Conservation (phyloP, 768 basidiomycete genomes). For the Boletus insuetus region DNA sequence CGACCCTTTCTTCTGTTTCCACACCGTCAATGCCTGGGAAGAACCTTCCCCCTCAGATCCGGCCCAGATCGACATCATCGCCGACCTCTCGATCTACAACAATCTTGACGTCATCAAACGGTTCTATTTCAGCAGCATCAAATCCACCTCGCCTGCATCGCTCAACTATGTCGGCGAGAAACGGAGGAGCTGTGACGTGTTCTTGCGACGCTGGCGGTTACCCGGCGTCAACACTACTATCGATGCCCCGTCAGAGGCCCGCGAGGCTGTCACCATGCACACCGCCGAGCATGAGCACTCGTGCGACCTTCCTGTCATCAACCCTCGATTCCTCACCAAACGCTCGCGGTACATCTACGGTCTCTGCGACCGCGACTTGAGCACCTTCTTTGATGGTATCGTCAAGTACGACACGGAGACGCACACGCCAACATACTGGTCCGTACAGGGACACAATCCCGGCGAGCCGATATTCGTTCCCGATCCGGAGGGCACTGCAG, state of each 20-base stretch:
- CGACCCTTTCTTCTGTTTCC: slow-evolving; percentile 40
- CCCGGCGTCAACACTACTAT: slow-evolving; percentile 20
- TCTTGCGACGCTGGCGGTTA: slow-evolving; percentile 33
- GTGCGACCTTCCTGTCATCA: slow-evolving; percentile 37
- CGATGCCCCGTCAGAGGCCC: slow-evolving; percentile 9
- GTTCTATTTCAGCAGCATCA: slow-evolving; percentile 31
- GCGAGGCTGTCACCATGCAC: slow-evolving; percentile 17
- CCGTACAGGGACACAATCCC: slow-evolving; percentile 27
- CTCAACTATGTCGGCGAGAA: slow-evolving; percentile 27
- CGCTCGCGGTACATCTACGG: slow-evolving; percentile 35
- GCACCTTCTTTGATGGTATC: slow-evolving; percentile 34
- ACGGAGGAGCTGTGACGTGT: slow-evolving; percentile 13
- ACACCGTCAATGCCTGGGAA: slow-evolving; percentile 41
- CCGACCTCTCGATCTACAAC: slow-evolving; percentile 36
- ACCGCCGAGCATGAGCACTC: slow-evolving; percentile 28
- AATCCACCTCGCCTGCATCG: slow-evolving; percentile 22
- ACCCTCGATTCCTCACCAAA: slow-evolving; percentile 31
- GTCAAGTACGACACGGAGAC: slow-evolving; percentile 36
- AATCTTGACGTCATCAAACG: slow-evolving; percentile 32
- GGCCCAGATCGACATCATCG: slow-evolving; percentile 30
- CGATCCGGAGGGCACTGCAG: slow-evolving; percentile 25
- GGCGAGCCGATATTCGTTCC: slow-evolving; percentile 39
- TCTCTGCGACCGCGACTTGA: slow-evolving; percentile 24
- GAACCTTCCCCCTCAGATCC: slow-evolving; percentile 20
- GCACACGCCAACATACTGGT: slow-evolving; percentile 27